Conservation (phyloP, 176 grass and related monocot genomes). For the Cenchrus purpureus region DNA sequence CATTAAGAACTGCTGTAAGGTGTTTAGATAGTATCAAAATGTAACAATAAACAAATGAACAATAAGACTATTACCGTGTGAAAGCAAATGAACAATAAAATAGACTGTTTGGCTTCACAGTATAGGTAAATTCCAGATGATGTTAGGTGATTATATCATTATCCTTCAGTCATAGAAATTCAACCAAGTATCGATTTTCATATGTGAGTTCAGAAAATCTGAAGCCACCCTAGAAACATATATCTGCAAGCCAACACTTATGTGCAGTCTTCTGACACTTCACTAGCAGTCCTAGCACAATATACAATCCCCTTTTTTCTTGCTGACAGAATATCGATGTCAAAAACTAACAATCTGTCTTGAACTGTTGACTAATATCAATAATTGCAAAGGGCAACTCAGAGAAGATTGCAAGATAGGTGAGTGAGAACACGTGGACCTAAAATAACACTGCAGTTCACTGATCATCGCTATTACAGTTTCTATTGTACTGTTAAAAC, state of each 20-base stretch:
- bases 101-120: background rate
- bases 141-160: slow-evolving; percentile 1
- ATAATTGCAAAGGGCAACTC: background rate
- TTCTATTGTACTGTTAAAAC: slow-evolving; percentile 14
- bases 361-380: background rate
- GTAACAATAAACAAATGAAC: background rate
- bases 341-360: background rate
- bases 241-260: background rate
- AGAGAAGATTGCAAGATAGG: slow-evolving; percentile 17
- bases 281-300: background rate
- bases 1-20: background rate
- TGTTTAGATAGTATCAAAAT: slow-evolving; percentile 27
- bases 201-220: background rate
- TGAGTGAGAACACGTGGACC: background rate
- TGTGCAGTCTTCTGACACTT: background rate
- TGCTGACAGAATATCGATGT: background rate
- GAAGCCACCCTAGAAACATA: slow-evolving; percentile 16
- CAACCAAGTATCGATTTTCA: background rate
- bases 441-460: background rate
- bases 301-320: background rate
- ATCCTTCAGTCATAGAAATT: background rate
- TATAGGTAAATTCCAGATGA: slow-evolving; percentile 1
- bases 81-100: background rate
- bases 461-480: background rate
- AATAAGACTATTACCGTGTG: background rate